These are phyloP conservation scores for Aspergillus ochraceoroseus DNA, from an alignment of 2,329 filamentous ascomycete species.

Conservation along the genomic window DNA sequence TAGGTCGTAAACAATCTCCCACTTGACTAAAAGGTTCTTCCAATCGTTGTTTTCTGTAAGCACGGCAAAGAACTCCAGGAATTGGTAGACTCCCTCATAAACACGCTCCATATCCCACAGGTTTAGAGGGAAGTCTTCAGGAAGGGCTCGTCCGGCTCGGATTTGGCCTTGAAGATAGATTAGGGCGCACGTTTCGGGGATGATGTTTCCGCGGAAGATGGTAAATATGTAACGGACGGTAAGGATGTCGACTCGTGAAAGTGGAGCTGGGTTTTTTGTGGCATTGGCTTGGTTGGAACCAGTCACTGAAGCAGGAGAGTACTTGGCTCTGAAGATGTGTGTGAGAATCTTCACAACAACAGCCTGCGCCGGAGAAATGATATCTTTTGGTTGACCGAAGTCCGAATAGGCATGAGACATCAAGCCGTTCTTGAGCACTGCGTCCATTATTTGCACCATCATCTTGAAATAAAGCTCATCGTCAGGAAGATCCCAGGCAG, in stretches of 20 bases:
- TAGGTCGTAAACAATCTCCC: slow-evolving; percentile 86
- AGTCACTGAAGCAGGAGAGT: slow-evolving; percentile 46
- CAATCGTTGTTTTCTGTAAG: slow-evolving; percentile 80
- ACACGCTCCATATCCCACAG: slow-evolving; percentile 97
- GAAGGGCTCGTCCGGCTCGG: slow-evolving; percentile 66
- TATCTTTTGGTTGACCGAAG: slow-evolving; percentile 87
- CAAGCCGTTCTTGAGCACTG: slow-evolving; percentile 80
- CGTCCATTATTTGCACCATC: slow-evolving; percentile 91
- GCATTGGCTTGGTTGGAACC: slow-evolving; percentile 51
- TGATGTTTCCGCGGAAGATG: slow-evolving; percentile 85
- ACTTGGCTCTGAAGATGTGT: slow-evolving; percentile 71
- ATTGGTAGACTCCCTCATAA: slow-evolving; percentile 90
- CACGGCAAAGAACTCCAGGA: slow-evolving; percentile 87
- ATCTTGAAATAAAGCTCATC: slow-evolving; percentile 94
- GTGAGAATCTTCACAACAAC: slow-evolving; percentile 87
- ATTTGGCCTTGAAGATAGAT: slow-evolving; percentile 93
- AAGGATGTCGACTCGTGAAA: slow-evolving; percentile 55
- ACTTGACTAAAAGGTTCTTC: slow-evolving; percentile 79
- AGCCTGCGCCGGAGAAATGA: slow-evolving; percentile 90
- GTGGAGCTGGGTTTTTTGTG: slow-evolving; percentile 53
- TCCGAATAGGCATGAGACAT: slow-evolving; percentile 91
- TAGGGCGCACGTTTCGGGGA: slow-evolving; percentile 88
- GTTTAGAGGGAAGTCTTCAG: slow-evolving; percentile 87
- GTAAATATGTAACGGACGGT: slow-evolving; percentile 86
- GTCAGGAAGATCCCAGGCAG: slow-evolving; percentile 92